phyloP scores from a whole-genome alignment of 805 yeast genomes.

The Kodamaea sagamina region DNA sequence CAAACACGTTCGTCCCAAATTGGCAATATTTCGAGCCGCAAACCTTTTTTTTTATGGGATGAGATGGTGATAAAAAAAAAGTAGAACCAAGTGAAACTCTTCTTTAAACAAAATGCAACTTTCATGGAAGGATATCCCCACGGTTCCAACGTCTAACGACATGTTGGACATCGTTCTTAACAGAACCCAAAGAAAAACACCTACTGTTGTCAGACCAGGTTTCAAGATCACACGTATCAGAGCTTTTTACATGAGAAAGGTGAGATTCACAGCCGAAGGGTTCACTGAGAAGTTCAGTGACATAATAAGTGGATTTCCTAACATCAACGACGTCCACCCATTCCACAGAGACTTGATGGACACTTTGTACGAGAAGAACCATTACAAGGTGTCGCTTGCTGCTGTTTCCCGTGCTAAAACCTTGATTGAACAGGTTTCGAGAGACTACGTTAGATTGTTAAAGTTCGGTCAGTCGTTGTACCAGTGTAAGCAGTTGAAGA shows the following conservation, averaged over 20 bases:
- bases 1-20: constrained; percentile 9
- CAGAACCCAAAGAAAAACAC: constrained; percentile 98
- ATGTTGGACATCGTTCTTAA: constrained; percentile 94
- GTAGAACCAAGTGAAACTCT: constrained; percentile 2
- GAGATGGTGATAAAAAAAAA: constrained; percentile 10
- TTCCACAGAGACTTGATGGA: constrained; percentile 98
- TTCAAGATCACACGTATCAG: constrained; percentile 95
- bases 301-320: constrained; percentile 85
- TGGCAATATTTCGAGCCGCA: constrained; percentile 16
- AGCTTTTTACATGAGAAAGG: constrained; percentile 97
- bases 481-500: constrained; percentile 97
- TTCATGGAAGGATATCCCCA: constrained; percentile 97
- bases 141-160: constrained; percentile 90
- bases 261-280: constrained; percentile 94
- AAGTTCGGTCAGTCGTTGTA: constrained; percentile 97
- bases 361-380: constrained; percentile 96
- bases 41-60: constrained; percentile 13
- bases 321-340: constrained; percentile 96
- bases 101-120: constrained; percentile 68
- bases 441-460: constrained; percentile 91
- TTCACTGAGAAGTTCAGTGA: constrained; percentile 90
- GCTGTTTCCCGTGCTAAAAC: constrained; percentile 93
- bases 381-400: constrained; percentile 94
- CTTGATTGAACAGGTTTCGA: constrained; percentile 89
- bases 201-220: constrained; percentile 97